Evolutionary conservation across 1,284 basidiomycete species (phyloP), one percentile per base, ranked within the genome.

Genomic region (Neotropicomus parvogracilis): DNA sequence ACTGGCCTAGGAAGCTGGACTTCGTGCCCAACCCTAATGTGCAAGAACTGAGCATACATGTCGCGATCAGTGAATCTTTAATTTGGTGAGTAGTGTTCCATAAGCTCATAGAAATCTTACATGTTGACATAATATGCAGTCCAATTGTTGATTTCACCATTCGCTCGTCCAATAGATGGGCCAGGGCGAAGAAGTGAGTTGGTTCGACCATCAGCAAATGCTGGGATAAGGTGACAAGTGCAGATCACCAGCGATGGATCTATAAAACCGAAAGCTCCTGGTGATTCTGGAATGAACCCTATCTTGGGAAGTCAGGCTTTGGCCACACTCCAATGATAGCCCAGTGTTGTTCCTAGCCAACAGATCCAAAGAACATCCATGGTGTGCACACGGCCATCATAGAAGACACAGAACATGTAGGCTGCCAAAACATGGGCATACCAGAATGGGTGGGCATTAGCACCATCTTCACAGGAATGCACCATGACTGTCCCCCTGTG

Each of bases 371-470:
- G 27, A 12, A 58, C 12, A 16, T 53, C 11, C 36, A 50, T 50
- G 4, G 11, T 7, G 14, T 13, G 21, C 4, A 50, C 5, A 20
- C 24, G 0, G 10, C 10, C 28, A 4, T 48, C 4, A 12, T 41
- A 53, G 16, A n/a, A 0, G 3, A 54, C 13, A 13, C 44, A 28
- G 1, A 53, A 0, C 5, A 49, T 33, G 6, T 54, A 53, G 0
- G 54, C 29, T 1, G 36, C 34, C 9, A 52, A 37, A 0, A 75
- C 56, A 0, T 52, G 49, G 0, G 64, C 67, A 55, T 72, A 75
- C 64, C 63, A 67, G 47, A 65, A 73, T 0, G 60, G 65, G 40
- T 69, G 61, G 1, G 45, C 61, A 40, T 67, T 56, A 0, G 39
- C 11, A 9, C 11, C 24, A 16, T 58, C 45, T 8, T 63, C 38